A percentile compares a stretch with the other conserved stretches of the same genome.
These are phyloP conservation scores for Salix dunnii DNA, from an alignment of 345 rosid species.

Conservation along the genomic window DNA sequence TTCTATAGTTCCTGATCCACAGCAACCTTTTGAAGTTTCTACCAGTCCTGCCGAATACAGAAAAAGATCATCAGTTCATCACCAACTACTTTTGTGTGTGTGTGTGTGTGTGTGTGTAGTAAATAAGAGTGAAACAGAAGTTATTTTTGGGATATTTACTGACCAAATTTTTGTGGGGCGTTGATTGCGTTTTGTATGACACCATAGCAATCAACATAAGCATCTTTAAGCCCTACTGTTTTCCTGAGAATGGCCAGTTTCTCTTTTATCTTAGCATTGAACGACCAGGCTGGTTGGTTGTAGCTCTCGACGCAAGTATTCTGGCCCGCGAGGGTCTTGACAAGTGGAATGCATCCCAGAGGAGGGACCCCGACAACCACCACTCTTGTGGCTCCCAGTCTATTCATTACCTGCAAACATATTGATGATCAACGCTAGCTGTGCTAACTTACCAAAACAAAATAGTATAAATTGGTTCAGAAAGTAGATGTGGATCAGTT, in stretches of 20 bases:
- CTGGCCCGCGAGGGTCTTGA: slow-evolving; percentile 48
- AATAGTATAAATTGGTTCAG: background rate
- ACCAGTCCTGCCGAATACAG: slow-evolving; percentile 40
- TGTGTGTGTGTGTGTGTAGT: too few species aligned
- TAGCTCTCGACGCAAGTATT: slow-evolving; percentile 44
- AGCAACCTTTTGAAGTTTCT: slow-evolving; percentile 63
- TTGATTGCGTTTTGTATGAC: slow-evolving; percentile 43
- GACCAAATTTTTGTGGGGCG: slow-evolving; percentile 55
- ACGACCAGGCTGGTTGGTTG: slow-evolving; percentile 45
- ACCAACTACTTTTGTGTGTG: too few species aligned
- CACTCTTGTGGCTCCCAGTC: slow-evolving; percentile 54
- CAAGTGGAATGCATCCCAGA: slow-evolving; percentile 81
- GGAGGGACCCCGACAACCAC: slow-evolving; percentile 85
- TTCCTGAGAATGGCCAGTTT: slow-evolving; percentile 32
- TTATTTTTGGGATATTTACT: background rate
- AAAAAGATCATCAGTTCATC: background rate
- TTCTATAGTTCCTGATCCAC: slow-evolving; percentile 70
- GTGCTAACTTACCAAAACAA: background rate
- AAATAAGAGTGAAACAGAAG: too few species aligned
- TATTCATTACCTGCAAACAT: slow-evolving; percentile 50
- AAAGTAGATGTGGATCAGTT: background rate
- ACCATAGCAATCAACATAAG: slow-evolving; percentile 50
- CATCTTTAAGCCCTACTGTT: slow-evolving; percentile 43
- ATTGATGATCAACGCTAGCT: background rate
- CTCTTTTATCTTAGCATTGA: slow-evolving; percentile 49